Evolutionary conservation across 306 rosid species (phyloP).

Genomic region (Hippophae tibetana): DNA sequence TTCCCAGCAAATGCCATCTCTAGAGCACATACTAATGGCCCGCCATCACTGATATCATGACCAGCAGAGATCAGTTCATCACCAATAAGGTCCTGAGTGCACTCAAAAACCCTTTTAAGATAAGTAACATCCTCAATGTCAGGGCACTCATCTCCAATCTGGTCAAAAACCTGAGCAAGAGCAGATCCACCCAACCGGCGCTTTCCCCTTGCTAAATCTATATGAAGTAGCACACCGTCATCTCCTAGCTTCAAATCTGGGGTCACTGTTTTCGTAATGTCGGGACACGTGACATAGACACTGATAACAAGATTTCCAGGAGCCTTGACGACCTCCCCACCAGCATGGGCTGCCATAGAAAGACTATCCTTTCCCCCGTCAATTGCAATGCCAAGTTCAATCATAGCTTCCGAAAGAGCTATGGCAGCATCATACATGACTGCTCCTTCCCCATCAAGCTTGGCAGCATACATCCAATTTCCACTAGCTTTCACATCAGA

Average conservation of each 20-base stretch:
- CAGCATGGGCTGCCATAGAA: slow-evolving; percentile 83
- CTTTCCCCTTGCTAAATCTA: slow-evolving; percentile 73
- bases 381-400: slow-evolving; percentile 76
- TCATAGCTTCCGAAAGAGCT: slow-evolving; percentile 62
- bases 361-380: slow-evolving; percentile 90
- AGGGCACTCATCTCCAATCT: slow-evolving; percentile 69
- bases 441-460: slow-evolving; percentile 88
- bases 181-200: slow-evolving; percentile 79
- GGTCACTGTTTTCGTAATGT: slow-evolving; percentile 80
- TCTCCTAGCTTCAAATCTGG: slow-evolving; percentile 78
- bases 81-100: slow-evolving; percentile 60
- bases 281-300: slow-evolving; percentile 83
- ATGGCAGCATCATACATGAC: slow-evolving; percentile 77
- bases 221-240: slow-evolving; percentile 68
- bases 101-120: slow-evolving; percentile 68
- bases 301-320: slow-evolving; percentile 93
- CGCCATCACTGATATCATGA: slow-evolving; percentile 95
- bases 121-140: slow-evolving; percentile 75
- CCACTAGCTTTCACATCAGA: slow-evolving; percentile 93
- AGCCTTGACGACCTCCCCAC: slow-evolving; percentile 78
- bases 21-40: slow-evolving; percentile 57
- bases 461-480: slow-evolving; percentile 91
- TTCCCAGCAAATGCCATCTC: slow-evolving; percentile 97
- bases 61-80: slow-evolving; percentile 78
- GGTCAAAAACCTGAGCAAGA: slow-evolving; percentile 79